Evolutionary conservation across 768 basidiomycete species (phyloP), one percentile per base, ranked within the genome.

Genomic region (Lentinula sp.): DNA sequence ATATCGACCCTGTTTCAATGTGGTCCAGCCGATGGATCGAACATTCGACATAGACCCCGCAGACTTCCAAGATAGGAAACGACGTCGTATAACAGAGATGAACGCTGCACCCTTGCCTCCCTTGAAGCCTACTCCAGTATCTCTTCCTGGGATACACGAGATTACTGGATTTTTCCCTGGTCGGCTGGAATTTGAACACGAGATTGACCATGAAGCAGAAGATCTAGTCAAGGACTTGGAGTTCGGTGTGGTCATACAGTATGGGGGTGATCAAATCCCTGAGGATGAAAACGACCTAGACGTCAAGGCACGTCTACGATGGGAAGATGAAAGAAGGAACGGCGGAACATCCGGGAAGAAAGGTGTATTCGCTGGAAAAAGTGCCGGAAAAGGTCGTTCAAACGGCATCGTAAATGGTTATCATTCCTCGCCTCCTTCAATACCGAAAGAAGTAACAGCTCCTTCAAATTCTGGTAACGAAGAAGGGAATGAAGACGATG

Each of bases 101-200:
- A 86, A 84, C 65, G 79, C 80, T 33, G 77, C 78, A 50, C 76
- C 74, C 5, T 78, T 78, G 6, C 77, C 84, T 15, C 77, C 85
- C 50, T 83, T 87, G 35, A 92, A 92, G 69, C 79, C 85, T 2
- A 81, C 90, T 1, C 90, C 95, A 4, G 92, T 90, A 6, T 98
- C 96, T 6, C 86, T 89, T 0, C 96, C 96, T 3, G 93, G 86
- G 4, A 85, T 92, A 15, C 96, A 98, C 71, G 96, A 99, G 75
- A 82, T 98, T 43, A 86, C 89, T 15, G 90, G 89, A 0, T 98
- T 89, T 75, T 88, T 99, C 69, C 96, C 96, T 8, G 96, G 96
- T 15, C 87, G 96, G n/a, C 81, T 99, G 39, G 96, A 99, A 73
- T 99, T 99, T 70, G 96, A 99, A 70, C 95, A 95, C 66, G 96